Percentiles rank a stretch among this genome's conserved stretches.
phyloP scores from a whole-genome alignment of 1,284 basidiomycete genomes.

The Exobasidium rhododendri region DNA sequence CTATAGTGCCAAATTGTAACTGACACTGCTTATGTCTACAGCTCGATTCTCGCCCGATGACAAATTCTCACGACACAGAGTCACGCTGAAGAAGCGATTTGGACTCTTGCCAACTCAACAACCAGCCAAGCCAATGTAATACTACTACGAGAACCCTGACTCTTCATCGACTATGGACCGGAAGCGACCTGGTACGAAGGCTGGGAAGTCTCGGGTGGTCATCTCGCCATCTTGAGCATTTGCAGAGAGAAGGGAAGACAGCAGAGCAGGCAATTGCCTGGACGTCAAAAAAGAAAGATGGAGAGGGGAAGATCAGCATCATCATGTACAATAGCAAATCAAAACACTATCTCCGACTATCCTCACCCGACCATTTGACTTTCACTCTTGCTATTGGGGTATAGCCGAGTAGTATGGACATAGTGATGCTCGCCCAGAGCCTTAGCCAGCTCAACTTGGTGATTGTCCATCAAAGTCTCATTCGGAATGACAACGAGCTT shows the following conservation, averaged over 20 bases:
- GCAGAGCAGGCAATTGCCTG: neutral
- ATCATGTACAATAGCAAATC: neutral
- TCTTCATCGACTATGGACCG: constrained; percentile 12
- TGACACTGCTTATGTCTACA: neutral
- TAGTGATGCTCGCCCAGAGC: constrained; percentile 58
- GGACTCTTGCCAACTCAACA: constrained; percentile 48
- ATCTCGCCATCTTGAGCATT: neutral
- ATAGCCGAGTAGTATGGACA: neutral
- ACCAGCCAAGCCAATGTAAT: constrained; percentile 44
- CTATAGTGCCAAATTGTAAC: neutral
- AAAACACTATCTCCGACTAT: neutral
- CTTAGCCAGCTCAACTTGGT: constrained; percentile 82
- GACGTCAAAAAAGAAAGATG: neutral
- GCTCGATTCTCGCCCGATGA: constrained; percentile 54
- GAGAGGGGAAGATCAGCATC: neutral
- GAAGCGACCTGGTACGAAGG: constrained; percentile 14
- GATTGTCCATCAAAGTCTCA: constrained; percentile 81
- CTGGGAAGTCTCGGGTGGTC: constrained; percentile 10
- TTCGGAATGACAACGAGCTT: constrained; percentile 86
- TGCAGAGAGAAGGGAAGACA: neutral
- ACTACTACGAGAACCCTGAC: constrained; percentile 8
- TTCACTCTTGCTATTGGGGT: neutral
- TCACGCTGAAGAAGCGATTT: constrained; percentile 52
- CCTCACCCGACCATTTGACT: neutral
- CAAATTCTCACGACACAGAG: constrained; percentile 53